Conservation (phyloP, 2,329 filamentous ascomycete species). For the Aspergillus caelatus region DNA sequence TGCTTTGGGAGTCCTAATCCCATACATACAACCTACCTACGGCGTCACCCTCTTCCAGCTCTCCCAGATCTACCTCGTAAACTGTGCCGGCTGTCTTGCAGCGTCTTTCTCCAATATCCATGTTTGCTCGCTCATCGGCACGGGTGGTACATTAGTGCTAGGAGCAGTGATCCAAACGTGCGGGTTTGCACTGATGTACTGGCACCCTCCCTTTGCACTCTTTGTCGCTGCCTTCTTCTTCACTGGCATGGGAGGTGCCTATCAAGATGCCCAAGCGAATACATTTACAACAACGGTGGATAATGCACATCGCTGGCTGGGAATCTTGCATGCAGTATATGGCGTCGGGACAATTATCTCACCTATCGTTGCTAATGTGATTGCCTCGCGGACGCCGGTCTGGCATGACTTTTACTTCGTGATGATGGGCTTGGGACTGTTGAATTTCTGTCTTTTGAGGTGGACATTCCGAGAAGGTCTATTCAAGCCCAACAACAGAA, state of each 20-base stretch:
- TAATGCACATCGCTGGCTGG: slow-evolving; percentile 28
- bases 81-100: slow-evolving; percentile 23
- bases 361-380: slow-evolving; percentile 26
- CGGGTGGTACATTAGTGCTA: slow-evolving; percentile 26
- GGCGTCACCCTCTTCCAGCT: slow-evolving; percentile 23
- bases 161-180: slow-evolving; percentile 22
- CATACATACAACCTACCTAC: slow-evolving; percentile 27
- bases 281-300: slow-evolving; percentile 24
- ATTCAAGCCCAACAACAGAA: slow-evolving; percentile 23
- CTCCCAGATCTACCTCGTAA: slow-evolving; percentile 27
- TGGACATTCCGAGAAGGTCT: slow-evolving; percentile 25
- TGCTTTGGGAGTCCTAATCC: slow-evolving; percentile 25
- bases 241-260: slow-evolving; percentile 23
- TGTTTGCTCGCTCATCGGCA: slow-evolving; percentile 26
- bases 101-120: slow-evolving; percentile 29
- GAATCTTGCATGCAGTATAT: slow-evolving; percentile 26
- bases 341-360: slow-evolving; percentile 25
- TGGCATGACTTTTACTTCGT: slow-evolving; percentile 28
- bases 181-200: slow-evolving; percentile 27
- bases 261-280: slow-evolving; percentile 27
- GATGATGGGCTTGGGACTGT: slow-evolving; percentile 16
- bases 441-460: slow-evolving; percentile 17
- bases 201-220: slow-evolving; percentile 23
- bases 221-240: slow-evolving; percentile 27
- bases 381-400: slow-evolving; percentile 22